phyloP scores from a whole-genome alignment of 352 stramenopile genomes.

The Nannochloropsis limnetica region DNA sequence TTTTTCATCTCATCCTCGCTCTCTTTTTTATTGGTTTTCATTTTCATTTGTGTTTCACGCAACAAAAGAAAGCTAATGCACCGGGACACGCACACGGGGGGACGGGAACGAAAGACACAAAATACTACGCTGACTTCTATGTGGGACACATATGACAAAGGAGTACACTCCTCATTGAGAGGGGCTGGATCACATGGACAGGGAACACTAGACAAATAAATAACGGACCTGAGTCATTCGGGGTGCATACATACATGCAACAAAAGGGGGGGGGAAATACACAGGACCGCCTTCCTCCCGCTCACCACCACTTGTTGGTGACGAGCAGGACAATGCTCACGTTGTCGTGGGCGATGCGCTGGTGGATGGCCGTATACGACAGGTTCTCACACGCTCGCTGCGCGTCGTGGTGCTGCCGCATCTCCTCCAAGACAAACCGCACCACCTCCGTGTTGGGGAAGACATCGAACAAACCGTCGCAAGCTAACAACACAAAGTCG shows the following conservation, averaged over 20 bases:
- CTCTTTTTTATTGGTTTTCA: background rate
- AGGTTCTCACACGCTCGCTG: slow-evolving; percentile 57
- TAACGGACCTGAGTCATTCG: background rate
- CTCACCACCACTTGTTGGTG: slow-evolving; percentile 36
- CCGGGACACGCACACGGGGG: background rate
- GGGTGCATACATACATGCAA: background rate
- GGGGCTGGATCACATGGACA: background rate
- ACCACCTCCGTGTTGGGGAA: slow-evolving; percentile 79
- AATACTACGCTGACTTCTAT: background rate
- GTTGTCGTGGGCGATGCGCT: slow-evolving; percentile 67
- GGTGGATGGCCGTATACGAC: slow-evolving; percentile 66
- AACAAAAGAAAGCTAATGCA: background rate
- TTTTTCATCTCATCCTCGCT: background rate
- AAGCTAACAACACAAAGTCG: slow-evolving; percentile 93
- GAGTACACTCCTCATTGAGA: background rate
- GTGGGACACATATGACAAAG: background rate
- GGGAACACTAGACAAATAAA: background rate
- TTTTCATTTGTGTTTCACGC: background rate
- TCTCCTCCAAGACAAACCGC: slow-evolving; percentile 68
- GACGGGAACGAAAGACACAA: background rate
- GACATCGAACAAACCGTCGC: slow-evolving; percentile 85
- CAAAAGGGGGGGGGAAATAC: background rate
- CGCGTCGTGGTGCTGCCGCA: slow-evolving; percentile 64
- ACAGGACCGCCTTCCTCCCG: background rate
- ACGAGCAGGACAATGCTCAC: slow-evolving; percentile 65